These are phyloP conservation scores for Castanea mollissima DNA, from an alignment of 306 rosid species.

Conservation along the genomic window DNA sequence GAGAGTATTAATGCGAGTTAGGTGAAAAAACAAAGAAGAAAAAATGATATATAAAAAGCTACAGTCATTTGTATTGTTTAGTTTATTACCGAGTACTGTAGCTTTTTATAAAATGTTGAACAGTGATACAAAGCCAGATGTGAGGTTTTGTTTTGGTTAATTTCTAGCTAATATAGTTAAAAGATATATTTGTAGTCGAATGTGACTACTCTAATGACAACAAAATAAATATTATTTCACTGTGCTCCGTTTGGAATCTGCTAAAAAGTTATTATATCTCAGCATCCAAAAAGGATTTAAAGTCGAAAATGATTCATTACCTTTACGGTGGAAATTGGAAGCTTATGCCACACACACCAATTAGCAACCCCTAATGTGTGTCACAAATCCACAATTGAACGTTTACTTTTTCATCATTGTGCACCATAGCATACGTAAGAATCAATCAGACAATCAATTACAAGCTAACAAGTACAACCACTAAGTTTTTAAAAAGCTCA, in stretches of 20 bases:
- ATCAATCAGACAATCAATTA: neutral
- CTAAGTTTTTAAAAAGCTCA: neutral
- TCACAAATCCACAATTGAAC: neutral
- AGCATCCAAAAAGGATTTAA: neutral
- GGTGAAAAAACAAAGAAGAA: no score
- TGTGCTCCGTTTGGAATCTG: neutral
- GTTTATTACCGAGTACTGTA: no score
- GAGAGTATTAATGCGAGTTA: no score
- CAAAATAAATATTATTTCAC: neutral
- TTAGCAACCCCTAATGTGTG: neutral
- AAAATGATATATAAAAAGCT: no score
- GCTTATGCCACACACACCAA: neutral
- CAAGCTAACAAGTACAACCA: neutral
- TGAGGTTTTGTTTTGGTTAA: no score
- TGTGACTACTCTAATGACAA: no score
- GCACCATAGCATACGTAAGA: neutral
- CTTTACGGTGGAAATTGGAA: neutral
- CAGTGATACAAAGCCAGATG: no score
- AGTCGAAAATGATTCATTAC: neutral
- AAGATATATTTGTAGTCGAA: no score
- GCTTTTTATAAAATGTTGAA: no score
- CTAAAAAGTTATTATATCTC: neutral
- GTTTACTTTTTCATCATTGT: neutral
- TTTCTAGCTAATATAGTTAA: no score
- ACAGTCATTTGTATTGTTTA: no score